phyloP scores from a whole-genome alignment of 164 flowering plant species.

The Vitis vinifera region ASM3070453v1 NC_081823.1:9518501-9519000 shows the following conservation, averaged over 20 bases:
- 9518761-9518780: background rate
- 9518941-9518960: slow-evolving; percentile 7
- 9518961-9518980: background rate
- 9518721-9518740: background rate
- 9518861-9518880: slow-evolving; percentile 96
- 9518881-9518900: slow-evolving; percentile 89
- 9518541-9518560: slow-evolving; percentile 85
- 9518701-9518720: background rate
- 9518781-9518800: background rate
- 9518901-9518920: slow-evolving; percentile 83
- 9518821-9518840: background rate
- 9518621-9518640: slow-evolving; percentile 70
- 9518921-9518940: slow-evolving; percentile 93
- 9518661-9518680: slow-evolving; percentile 59
- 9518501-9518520: slow-evolving; percentile 57
- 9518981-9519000: background rate
- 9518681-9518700: background rate
- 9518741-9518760: background rate
- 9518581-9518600: slow-evolving; percentile 87
- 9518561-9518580: slow-evolving; percentile 82
- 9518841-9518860: slow-evolving; percentile 30
- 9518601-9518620: slow-evolving; percentile 62
- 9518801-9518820: background rate
- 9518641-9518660: slow-evolving; percentile 95
- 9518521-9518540: slow-evolving; percentile 96